Percentiles rank a stretch among this genome's conserved stretches.
Conservation (phyloP, 441 rosid species). For the Gossypium gossypioides region DNA sequence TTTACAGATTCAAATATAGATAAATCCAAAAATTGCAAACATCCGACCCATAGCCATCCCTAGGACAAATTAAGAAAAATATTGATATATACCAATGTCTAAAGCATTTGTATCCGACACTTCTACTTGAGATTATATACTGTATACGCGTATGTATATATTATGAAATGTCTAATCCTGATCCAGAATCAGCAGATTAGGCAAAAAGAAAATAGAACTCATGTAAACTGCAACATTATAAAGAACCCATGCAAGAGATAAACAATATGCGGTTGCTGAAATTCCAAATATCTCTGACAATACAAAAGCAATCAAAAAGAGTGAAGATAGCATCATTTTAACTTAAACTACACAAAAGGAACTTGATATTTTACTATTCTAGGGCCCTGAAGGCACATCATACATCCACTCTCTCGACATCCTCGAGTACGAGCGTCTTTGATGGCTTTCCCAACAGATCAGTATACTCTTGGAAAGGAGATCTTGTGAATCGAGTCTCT, state of each 20-base stretch:
- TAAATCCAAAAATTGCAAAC: no score
- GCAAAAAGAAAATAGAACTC: not conserved
- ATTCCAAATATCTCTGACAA: not conserved
- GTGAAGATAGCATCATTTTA: not conserved
- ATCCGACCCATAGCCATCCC: no score
- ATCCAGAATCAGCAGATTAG: not conserved
- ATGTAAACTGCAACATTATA: not conserved
- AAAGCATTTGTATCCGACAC: not conserved
- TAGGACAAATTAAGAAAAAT: no score
- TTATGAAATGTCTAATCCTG: not conserved
- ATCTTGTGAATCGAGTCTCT: constrained; percentile 42
- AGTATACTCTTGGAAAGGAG: constrained; percentile 50
- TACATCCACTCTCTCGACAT: constrained; percentile 22
- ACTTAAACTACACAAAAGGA: not conserved
- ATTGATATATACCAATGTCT: no score
- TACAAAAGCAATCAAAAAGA: not conserved
- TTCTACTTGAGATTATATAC: not conserved
- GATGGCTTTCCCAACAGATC: constrained; percentile 40
- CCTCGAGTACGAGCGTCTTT: constrained; percentile 28
- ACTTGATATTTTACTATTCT: not conserved
- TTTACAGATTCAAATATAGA: no score
- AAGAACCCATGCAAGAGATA: not conserved
- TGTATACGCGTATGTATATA: not conserved
- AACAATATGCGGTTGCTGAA: not conserved
- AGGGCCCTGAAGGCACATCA: constrained; percentile 2